Percentiles rank a stretch among this genome's conserved stretches.
Conservation (phyloP, 140 eudicot species). For the Bidens hawaiensis region DNA sequence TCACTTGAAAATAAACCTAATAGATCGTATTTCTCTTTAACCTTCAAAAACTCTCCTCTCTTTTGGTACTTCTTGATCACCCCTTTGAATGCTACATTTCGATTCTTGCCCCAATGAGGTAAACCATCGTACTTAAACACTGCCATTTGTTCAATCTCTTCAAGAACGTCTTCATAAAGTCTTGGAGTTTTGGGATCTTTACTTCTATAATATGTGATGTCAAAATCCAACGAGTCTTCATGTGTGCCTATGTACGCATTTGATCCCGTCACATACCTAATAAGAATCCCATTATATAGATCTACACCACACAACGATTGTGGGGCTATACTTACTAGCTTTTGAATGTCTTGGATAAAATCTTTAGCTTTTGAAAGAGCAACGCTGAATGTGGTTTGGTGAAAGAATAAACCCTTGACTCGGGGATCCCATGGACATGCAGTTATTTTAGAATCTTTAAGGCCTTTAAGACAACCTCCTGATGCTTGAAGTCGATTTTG, state of each 20-base stretch:
- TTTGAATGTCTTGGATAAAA: slow-evolving; percentile 60
- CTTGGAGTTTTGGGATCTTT: slow-evolving; percentile 60
- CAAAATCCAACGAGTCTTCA: slow-evolving; percentile 72
- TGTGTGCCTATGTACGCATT: slow-evolving; percentile 70
- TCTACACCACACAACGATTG: slow-evolving; percentile 57
- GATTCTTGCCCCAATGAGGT: slow-evolving; percentile 96
- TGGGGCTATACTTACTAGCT: slow-evolving; percentile 48
- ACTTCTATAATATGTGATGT: slow-evolving; percentile 71
- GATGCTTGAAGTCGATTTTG: slow-evolving; percentile 79
- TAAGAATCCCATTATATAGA: slow-evolving; percentile 61
- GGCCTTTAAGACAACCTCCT: slow-evolving; percentile 61
- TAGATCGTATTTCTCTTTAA: slow-evolving; percentile 64
- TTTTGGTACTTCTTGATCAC: slow-evolving; percentile 48
- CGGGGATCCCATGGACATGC: slow-evolving; percentile 76
- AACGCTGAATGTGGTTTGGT: slow-evolving; percentile 59
- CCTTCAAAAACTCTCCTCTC: slow-evolving; percentile 36
- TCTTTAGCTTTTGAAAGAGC: slow-evolving; percentile 41
- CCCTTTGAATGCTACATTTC: slow-evolving; percentile 66
- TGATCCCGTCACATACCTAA: slow-evolving; percentile 63
- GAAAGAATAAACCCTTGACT: slow-evolving; percentile 62
- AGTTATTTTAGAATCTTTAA: slow-evolving; percentile 31
- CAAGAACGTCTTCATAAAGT: slow-evolving; percentile 57
- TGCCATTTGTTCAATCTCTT: slow-evolving; percentile 81
- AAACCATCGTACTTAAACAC: slow-evolving; percentile 61
- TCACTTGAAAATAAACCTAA: slow-evolving; percentile 61